These are phyloP conservation scores for Sequoiadendron giganteum DNA, from an alignment of 75 land plant genomes.

Conservation along the genomic window DNA sequence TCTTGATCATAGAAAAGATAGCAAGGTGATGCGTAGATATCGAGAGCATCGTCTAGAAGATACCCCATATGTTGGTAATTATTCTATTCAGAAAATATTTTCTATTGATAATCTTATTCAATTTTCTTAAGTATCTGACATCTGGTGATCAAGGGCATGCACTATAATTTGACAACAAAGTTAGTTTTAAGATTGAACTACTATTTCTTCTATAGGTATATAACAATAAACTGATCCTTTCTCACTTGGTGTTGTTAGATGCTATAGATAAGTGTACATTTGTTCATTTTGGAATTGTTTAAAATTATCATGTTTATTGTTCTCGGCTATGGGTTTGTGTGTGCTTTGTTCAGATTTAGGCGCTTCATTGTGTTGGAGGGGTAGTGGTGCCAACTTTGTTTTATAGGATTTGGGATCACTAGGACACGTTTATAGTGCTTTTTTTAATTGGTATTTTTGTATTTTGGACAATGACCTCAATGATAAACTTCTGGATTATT, in stretches of 20 bases:
- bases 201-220: background rate
- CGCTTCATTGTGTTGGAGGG: background rate
- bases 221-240: too few species aligned
- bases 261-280: background rate
- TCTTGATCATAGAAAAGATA: constrained; percentile 14
- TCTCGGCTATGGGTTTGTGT: background rate
- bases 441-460: background rate
- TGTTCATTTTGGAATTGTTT: background rate
- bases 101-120: background rate
- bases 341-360: background rate
- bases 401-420: background rate
- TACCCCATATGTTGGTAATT: constrained; percentile 26
- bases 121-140: background rate
- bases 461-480: background rate
- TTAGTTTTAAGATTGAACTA: background rate
- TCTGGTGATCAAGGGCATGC: background rate
- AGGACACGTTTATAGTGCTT: background rate
- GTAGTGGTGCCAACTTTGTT: background rate
- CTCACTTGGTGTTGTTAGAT: too few species aligned
- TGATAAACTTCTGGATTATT: background rate
- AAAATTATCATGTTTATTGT: too few species aligned
- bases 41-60: constrained; percentile 29
- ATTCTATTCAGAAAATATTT: background rate
- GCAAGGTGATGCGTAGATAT: constrained; percentile 21
- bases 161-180: background rate